Percentiles rank a stretch among this genome's conserved stretches.
Conservation (phyloP, 495 filamentous ascomycete genomes). For the Sporormia fimetaria region DNA sequence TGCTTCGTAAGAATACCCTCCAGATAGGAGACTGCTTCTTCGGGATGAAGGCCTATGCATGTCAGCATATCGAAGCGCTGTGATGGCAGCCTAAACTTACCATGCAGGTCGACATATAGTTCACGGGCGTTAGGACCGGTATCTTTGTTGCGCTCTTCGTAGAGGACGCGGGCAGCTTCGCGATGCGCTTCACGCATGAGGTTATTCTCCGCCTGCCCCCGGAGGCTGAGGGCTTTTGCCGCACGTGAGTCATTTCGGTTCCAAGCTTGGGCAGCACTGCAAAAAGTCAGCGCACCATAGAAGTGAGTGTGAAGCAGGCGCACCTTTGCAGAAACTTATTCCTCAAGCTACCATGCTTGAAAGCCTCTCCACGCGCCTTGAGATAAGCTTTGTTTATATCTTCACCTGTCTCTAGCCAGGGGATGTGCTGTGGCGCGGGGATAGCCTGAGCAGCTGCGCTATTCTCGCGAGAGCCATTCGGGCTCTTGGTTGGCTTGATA, state of each 20-base stretch:
- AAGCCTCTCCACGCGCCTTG: slow-evolving; percentile 84
- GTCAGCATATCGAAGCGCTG: slow-evolving; percentile 1
- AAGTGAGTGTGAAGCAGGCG: slow-evolving; percentile 3
- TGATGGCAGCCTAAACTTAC: slow-evolving; percentile 16
- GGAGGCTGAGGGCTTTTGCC: slow-evolving; percentile 84
- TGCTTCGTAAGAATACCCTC: slow-evolving; percentile 79
- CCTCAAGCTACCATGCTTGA: slow-evolving; percentile 86
- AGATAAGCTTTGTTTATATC: slow-evolving; percentile 86
- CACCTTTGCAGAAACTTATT: slow-evolving; percentile 98
- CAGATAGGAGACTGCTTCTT: slow-evolving; percentile 92
- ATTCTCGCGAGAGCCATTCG: slow-evolving; percentile 56
- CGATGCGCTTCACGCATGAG: slow-evolving; percentile 95
- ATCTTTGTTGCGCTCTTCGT: slow-evolving; percentile 88
- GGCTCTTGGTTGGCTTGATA: slow-evolving; percentile 36
- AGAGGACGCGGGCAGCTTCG: slow-evolving; percentile 80
- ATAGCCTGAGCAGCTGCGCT: slow-evolving; percentile 73
- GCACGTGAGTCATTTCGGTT: slow-evolving; percentile 95
- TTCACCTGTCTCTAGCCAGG: slow-evolving; percentile 94
- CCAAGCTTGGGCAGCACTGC: slow-evolving; percentile 97
- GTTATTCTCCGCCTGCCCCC: slow-evolving; percentile 92
- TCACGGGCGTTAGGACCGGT: slow-evolving; percentile 45
- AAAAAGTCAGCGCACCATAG: slow-evolving; percentile 3
- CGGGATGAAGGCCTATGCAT: slow-evolving; percentile 64
- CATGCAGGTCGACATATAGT: slow-evolving; percentile 91
- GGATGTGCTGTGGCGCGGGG: slow-evolving; percentile 77